Evolutionary conservation across 164 flowering plant genomes (phyloP), one percentile per base, ranked within the genome.

Genomic region (Nymphaea thermarum): DNA sequence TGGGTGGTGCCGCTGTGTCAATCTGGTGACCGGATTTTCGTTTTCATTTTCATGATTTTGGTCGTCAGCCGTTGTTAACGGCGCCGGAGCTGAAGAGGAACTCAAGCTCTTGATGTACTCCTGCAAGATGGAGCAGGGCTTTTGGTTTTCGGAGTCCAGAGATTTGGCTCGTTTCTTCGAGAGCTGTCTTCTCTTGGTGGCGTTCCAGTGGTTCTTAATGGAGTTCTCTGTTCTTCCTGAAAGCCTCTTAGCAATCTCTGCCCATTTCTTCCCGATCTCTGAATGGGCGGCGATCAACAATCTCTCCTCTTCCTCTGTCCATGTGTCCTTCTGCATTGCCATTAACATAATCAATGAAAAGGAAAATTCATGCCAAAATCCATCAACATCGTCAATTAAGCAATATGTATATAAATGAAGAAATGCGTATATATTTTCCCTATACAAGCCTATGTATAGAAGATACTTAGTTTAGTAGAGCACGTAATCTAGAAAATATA

Each of bases 161-260:
- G 83, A 80, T 66, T 80, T 85, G 65, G 90, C 68, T 66, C 78
- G 81, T 4, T 10, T 62, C 64, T 41, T 62, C 4, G 90, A 80
- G 60, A 77, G 80, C 61, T 85, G 90, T 76, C 86, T 84, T 70
- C 95, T 79, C 67, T 87, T 90, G 16, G 98, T 87, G 5, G 96
- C 96, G 60, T 90, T 88, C 95, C 98, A 90, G 43, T 90, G 93
- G 77, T 93, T 93, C 65, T 90, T 93, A 12, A 88, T 90, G 3
- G 93, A 82, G 74, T 93, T 93, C 66, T 93, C 98, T 0, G 96
- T 86, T 69, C 98, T 83, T 53, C 95, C 96, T 0, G 90, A 85
- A 12, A 93, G 63, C 55, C 81, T 81, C 72, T 88, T 92, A 4
- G 93, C 90, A 42, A 92, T 92, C 65, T 90, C 96, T 12, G 96